Base-by-base conservation (phyloP, 78 protist species). In the Dictyostelium citrinum region DNA sequence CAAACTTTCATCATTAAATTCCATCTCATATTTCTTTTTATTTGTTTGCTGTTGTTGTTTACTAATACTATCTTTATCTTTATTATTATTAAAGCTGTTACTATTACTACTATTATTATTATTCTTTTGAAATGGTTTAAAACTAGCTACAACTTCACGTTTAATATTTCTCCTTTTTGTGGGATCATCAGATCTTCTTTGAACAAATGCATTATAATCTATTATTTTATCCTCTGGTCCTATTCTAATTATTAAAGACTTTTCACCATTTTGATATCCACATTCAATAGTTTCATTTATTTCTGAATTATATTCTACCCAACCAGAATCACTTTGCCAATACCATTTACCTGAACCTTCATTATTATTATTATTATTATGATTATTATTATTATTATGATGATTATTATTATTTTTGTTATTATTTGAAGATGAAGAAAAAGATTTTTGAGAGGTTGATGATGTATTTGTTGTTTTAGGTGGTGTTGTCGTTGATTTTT, bases 121-220 rank as follows among this genome's bases (percentile, higher is more conserved):
- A 72, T 72, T 72, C 12, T 35, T 72, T 58, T 49, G 71, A 20
- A 2, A 22, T 35, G 49, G 75, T 81, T 37, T 49, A 46, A 35
- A 31, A 60, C 16, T 22, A 8, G 55, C n/a, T 39, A 22, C 37
- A 37, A n/a, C 20, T 58, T 17, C 55, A 35, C 84, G 46, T 61
- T 77, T 88, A 31, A 88, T 88, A 22, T 45, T 43, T 78, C 93
- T 88, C 35, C 81, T 51, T 58, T 68, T 79, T 5, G 75, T 24
- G 1, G 49, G 70, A 68, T 88, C 85, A 64, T 88, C 93, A n/a
- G 60, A 16, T 88, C 93, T 88, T 88, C 85, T 88, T 78, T 88
- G 93, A 12, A 58, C 35, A 43, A 22, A 68, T 20, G 86, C 39
- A 16, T 12, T 29, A 16, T 64, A 88, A 49, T 88, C 93, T 33